These are phyloP conservation scores for Ogataea ramenticola DNA, from an alignment of 805 yeast genomes.

Conservation along the genomic window DNA sequence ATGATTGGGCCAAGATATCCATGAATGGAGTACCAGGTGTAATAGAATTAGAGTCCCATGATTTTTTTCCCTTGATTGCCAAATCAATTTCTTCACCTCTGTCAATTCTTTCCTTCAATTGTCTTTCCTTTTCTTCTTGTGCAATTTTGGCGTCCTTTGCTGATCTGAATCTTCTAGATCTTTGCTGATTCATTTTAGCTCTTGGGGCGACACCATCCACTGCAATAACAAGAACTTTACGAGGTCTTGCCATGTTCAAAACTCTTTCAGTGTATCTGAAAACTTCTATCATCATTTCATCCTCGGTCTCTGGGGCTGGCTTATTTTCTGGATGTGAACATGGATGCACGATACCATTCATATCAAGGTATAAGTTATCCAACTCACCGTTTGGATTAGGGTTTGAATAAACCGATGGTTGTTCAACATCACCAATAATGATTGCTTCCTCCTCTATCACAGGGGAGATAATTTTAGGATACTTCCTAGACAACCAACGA, in stretches of 20 bases:
- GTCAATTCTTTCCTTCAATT: slow-evolving; percentile 48
- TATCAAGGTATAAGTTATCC: slow-evolving; percentile 88
- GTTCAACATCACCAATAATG: slow-evolving; percentile 49
- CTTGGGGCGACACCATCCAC: slow-evolving; percentile 99
- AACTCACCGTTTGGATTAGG: slow-evolving; percentile 95
- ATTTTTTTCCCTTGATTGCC: slow-evolving; percentile 61
- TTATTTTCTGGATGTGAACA: slow-evolving; percentile 97
- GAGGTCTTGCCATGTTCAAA: slow-evolving; percentile 87
- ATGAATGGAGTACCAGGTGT: slow-evolving; percentile 99
- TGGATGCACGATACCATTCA: slow-evolving; percentile 99
- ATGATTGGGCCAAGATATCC: slow-evolving; percentile 77
- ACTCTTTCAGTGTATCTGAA: slow-evolving; percentile 92
- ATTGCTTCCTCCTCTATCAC: slow-evolving; percentile 69
- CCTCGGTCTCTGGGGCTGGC: slow-evolving; percentile 94
- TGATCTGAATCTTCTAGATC: slow-evolving; percentile 82
- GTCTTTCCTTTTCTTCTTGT: slow-evolving; percentile 59
- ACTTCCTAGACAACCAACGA: slow-evolving; percentile 90
- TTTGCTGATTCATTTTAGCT: slow-evolving; percentile 97
- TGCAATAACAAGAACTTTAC: slow-evolving; percentile 88
- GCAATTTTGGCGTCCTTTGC: slow-evolving; percentile 86
- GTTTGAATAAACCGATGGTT: slow-evolving; percentile 60
- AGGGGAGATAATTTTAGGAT: slow-evolving; percentile 90
- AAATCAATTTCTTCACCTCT: slow-evolving; percentile 74
- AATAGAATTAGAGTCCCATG: slow-evolving; percentile 94
- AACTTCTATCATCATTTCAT: slow-evolving; percentile 91